Conservation (phyloP, 1,284 basidiomycete species). For the Malassezia psittaci region DNA sequence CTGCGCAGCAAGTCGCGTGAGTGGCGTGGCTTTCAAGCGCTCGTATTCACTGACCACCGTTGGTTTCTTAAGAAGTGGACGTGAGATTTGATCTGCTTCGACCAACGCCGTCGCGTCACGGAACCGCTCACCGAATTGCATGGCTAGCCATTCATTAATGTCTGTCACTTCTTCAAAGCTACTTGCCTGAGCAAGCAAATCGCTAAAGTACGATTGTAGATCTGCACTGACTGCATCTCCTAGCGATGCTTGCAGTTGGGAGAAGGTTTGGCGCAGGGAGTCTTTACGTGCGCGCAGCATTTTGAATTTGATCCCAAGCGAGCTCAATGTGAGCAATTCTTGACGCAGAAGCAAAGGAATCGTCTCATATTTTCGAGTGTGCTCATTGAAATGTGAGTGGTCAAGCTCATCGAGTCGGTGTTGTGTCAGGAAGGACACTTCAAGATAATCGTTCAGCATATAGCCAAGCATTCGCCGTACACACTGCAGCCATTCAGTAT, state of each 20-base stretch:
- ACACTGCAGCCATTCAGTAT: slow-evolving; percentile 64
- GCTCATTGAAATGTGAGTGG: slow-evolving; percentile 52
- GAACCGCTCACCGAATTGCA: slow-evolving; percentile 59
- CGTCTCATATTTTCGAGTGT: slow-evolving; percentile 19
- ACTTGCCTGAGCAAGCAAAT: slow-evolving; percentile 47
- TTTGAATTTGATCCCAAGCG: slow-evolving; percentile 52
- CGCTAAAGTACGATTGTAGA: slow-evolving; percentile 20
- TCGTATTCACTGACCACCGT: slow-evolving; percentile 79
- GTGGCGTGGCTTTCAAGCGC: slow-evolving; percentile 65
- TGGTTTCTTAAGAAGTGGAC: slow-evolving; percentile 60
- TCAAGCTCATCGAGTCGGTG: slow-evolving; percentile 84
- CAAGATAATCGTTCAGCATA: slow-evolving; percentile 74
- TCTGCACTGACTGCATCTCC: slow-evolving; percentile 49
- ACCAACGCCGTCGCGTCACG: slow-evolving; percentile 49
- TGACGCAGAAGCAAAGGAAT: slow-evolving; percentile 35
- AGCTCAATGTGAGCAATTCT: slow-evolving; percentile 56
- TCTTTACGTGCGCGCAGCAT: slow-evolving; percentile 36
- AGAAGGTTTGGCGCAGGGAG: slow-evolving; percentile 32
- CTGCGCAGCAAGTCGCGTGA: slow-evolving; percentile 65
- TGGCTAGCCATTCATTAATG: slow-evolving; percentile 76
- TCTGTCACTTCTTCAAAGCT: slow-evolving; percentile 80
- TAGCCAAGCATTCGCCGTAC: slow-evolving; percentile 71
- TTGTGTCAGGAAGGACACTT: slow-evolving; percentile 89
- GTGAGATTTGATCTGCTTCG: slow-evolving; percentile 58
- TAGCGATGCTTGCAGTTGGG: slow-evolving; percentile 59